phyloP scores from a whole-genome alignment of 805 yeast species.

The Candida ficus region DNA sequence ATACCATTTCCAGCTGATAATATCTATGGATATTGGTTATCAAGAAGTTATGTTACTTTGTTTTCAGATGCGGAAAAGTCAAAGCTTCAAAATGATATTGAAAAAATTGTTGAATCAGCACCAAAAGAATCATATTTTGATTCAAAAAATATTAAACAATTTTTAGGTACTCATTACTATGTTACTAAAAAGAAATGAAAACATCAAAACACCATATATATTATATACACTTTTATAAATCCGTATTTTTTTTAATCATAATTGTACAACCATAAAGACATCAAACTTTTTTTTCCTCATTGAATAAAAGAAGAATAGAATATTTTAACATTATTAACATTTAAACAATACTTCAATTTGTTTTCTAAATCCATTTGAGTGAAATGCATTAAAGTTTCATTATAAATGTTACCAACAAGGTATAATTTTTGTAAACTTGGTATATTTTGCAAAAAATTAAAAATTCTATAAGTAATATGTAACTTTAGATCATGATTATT shows the following conservation, averaged over 20 bases:
- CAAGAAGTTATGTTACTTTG: constrained; percentile 50
- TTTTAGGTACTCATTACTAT: constrained; percentile 21
- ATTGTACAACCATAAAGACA: neutral
- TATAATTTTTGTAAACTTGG: constrained; percentile 26
- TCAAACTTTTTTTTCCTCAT: neutral
- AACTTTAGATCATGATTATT: constrained; percentile 22
- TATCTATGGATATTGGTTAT: constrained; percentile 47
- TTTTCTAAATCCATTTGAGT: constrained; percentile 25
- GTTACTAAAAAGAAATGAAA: constrained; percentile 7
- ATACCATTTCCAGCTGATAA: constrained; percentile 28
- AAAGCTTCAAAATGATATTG: constrained; percentile 28
- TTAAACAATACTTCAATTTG: constrained; percentile 22
- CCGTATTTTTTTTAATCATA: no score
- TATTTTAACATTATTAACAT: constrained; percentile 28
- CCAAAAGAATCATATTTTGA: constrained; percentile 6
- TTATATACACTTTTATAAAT: no score
- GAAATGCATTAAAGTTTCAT: constrained; percentile 28
- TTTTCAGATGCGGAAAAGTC: constrained; percentile 33
- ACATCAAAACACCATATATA: no score
- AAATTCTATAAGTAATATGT: constrained; percentile 28
- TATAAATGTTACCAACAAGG: constrained; percentile 29
- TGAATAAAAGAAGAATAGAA: constrained; percentile 29
- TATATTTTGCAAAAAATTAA: constrained; percentile 28
- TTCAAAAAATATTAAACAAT: constrained; percentile 13
- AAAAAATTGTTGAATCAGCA: constrained; percentile 23